Evolutionary conservation across 176 grass and related monocot species (phyloP), one percentile per base, ranked within the genome.

Genomic region (Phragmites australis): DNA sequence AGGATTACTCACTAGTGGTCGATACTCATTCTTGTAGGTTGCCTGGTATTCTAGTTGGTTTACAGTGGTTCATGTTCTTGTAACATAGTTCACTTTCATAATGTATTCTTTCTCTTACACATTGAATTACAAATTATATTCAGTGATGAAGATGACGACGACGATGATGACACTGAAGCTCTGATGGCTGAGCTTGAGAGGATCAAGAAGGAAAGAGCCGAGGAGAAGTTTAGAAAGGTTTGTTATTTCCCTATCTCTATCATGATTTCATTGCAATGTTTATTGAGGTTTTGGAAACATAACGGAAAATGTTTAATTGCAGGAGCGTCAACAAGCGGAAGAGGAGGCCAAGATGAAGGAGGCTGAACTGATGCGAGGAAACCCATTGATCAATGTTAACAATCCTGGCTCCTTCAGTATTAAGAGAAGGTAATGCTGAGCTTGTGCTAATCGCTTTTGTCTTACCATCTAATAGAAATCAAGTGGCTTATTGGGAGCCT

Each of bases 101-200:
- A 18, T 64, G 65, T 21, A 76, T 58, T 50, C 2, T 66, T n/a
- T 14, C 1, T 37, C 37, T 63, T 59, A 57, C 22, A 44, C 17
- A 42, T 76, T 18, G 16, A 81, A 65, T 74, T 34, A 6, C 8
- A 51, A 45, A 49, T 83, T 86, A 3, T 65, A 55, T 75, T 27
- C 84, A 96, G 90, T 14, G 87, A 90, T 31, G 90, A 95, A 7
- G 89, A 90, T 19, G 92, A 87, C 0, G 92, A 94, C 0, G 86
- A 91, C 4, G 75, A 90, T 1, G 89, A 98, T 8, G 96, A 98
- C 70, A 94, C 92, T 29, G 92, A 94, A 73, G 96, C 92, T 30
- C 74, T 95, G 50, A 95, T 99, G 93, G 92, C 90, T 21, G 96
- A 99, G 65, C 88, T 99, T 42, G 96, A 95, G 77, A 93, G 93